Evolutionary conservation across 176 grass and related monocot species (phyloP).

Genomic region (Triticum urartu): DNA sequence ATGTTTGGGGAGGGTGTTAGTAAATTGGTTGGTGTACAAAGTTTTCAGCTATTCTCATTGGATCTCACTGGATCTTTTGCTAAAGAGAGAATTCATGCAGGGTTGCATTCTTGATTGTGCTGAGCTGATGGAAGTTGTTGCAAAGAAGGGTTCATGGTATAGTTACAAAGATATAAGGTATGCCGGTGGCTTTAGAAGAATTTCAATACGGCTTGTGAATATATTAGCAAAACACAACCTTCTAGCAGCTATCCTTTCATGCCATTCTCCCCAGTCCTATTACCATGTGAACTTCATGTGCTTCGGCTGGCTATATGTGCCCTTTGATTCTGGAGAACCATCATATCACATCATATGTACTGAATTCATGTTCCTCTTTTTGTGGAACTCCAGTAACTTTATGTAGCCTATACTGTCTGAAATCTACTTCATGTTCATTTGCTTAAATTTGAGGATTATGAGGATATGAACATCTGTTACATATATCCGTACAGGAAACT

Average conservation of each 20-base stretch:
- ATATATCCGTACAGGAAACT: background rate
- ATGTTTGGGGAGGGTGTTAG: conserved; percentile 96
- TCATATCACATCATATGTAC: background rate
- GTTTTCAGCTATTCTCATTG: conserved; percentile 27
- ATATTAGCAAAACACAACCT: background rate
- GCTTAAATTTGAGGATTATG: background rate
- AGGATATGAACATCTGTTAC: background rate
- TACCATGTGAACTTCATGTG: conserved; percentile 9
- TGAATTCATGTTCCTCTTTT: background rate
- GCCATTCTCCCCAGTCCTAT: background rate
- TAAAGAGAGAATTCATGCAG: conserved; percentile 41
- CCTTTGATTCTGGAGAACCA: background rate
- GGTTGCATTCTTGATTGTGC: conserved; percentile 97
- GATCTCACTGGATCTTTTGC: background rate
- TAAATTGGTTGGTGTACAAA: conserved; percentile 62
- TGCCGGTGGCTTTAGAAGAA: conserved; percentile 23
- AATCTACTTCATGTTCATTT: background rate
- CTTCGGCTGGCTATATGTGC: background rate
- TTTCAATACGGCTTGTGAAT: background rate
- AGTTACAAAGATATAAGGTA: conserved; percentile 88
- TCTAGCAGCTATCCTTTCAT: background rate
- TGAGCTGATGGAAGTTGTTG: conserved; percentile 95
- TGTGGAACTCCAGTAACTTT: background rate
- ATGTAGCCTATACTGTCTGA: background rate
- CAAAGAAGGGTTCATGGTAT: conserved; percentile 95